Percentiles rank a stretch among this genome's conserved stretches.
Conservation (phyloP, 2,329 filamentous ascomycete genomes). For the Colletotrichum orchidophilum region DNA sequence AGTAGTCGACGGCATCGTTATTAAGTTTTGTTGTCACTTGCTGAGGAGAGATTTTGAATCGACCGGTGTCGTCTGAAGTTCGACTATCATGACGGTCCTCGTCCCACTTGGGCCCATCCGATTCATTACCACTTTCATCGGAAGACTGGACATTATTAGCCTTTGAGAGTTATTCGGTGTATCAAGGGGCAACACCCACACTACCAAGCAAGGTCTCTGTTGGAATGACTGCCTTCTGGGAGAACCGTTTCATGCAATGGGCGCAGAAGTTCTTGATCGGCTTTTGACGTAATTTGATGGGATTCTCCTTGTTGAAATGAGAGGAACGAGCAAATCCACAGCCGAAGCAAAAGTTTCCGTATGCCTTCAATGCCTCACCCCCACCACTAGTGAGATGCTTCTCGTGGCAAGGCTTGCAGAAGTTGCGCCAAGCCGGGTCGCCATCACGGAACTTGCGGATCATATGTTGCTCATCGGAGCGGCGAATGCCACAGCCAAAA, state of each 20-base stretch:
- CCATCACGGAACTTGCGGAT: conserved; percentile 17
- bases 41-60: neutral
- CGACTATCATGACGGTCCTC: neutral
- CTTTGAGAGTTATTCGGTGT: neutral
- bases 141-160: conserved; percentile 23
- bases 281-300: conserved; percentile 37
- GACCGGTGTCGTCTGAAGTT: neutral
- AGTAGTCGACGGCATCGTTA: neutral
- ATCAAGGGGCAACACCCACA: neutral
- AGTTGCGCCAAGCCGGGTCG: conserved; percentile 32
- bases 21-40: neutral
- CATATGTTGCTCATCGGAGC: conserved; percentile 27
- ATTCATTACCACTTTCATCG: conserved; percentile 14
- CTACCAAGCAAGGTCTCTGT: conserved; percentile 21
- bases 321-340: conserved; percentile 48
- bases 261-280: conserved; percentile 47
- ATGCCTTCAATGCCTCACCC: neutral
- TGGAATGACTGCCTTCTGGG: neutral
- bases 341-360: conserved; percentile 42
- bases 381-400: conserved; percentile 15
- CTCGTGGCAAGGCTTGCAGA: conserved; percentile 29
- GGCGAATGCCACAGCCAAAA: conserved; percentile 32
- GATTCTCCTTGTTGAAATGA: conserved; percentile 46
- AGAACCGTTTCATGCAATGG: conserved; percentile 41
- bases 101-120: neutral